Evolutionary conservation across 2,329 filamentous ascomycete species (phyloP).

Genomic region (Colletotrichum liaoningense): DNA sequence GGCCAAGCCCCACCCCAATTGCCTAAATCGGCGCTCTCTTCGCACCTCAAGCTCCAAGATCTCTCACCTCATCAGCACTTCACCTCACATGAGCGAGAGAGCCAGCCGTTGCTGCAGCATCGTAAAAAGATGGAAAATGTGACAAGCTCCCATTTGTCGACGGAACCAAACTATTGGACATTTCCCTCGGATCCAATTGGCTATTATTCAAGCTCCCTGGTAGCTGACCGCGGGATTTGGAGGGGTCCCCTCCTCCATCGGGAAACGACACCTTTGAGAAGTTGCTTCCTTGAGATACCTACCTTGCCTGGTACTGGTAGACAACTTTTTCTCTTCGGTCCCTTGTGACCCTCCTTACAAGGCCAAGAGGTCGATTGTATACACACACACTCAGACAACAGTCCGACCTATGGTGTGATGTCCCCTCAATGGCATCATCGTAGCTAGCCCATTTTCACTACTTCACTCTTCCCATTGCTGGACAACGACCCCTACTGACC

Average conservation of each 20-base stretch:
- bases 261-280: neutral
- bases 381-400: neutral
- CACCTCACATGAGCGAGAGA: neutral
- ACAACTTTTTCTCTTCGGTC: neutral
- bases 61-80: neutral
- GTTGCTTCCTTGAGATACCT: neutral
- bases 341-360: neutral
- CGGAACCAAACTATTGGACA: neutral
- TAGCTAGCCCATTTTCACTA: constrained; percentile 8
- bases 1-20: constrained; percentile 42
- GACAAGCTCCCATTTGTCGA: neutral
- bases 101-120: neutral
- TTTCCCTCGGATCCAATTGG: neutral
- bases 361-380: constrained; percentile 5
- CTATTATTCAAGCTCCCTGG: neutral
- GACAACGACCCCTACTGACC: neutral
- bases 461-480: neutral
- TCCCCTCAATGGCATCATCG: constrained; percentile 36
- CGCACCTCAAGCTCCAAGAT: neutral
- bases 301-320: neutral
- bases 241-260: neutral
- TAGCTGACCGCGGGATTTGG: neutral
- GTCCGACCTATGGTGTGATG: constrained; percentile 8
- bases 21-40: constrained; percentile 39
- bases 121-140: neutral